Conservation (phyloP, 129 eudicot species). For the Erigeron canadensis region DNA sequence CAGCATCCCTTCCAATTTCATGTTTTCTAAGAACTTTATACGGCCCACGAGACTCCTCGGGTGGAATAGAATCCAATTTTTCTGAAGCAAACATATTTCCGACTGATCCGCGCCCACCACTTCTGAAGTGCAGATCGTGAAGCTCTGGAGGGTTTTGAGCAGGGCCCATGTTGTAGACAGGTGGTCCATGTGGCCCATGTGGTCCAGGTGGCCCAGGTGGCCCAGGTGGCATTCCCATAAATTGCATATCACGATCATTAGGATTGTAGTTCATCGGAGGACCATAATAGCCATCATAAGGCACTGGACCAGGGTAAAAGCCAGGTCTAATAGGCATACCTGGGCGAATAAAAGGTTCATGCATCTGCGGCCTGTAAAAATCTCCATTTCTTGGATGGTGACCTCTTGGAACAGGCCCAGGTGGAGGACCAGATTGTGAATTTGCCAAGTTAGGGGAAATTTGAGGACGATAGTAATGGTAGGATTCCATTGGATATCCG, state of each 20-base stretch:
- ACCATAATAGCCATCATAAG: slow-evolving; percentile 86
- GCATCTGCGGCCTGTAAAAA: slow-evolving; percentile 66
- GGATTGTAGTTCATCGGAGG: slow-evolving; percentile 88
- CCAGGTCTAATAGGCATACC: slow-evolving; percentile 88
- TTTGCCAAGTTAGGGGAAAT: slow-evolving; percentile 68
- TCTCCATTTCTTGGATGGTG: slow-evolving; percentile 82
- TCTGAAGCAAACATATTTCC: slow-evolving; percentile 45
- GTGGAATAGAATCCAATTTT: slow-evolving; percentile 42
- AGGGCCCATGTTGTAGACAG: slow-evolving; percentile 62
- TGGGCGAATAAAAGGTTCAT: slow-evolving; percentile 71
- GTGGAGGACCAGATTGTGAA: slow-evolving; percentile 67
- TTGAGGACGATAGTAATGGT: slow-evolving; percentile 83
- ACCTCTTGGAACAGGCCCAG: slow-evolving; percentile 73
- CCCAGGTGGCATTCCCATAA: slow-evolving; percentile 77
- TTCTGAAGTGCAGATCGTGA: slow-evolving; percentile 53
- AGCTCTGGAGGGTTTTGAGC: slow-evolving; percentile 54
- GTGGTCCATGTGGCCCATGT: slow-evolving; percentile 59
- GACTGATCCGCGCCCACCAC: slow-evolving; percentile 47
- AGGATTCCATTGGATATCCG: slow-evolving; percentile 86
- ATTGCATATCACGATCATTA: slow-evolving; percentile 69
- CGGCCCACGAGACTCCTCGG: slow-evolving; percentile 46
- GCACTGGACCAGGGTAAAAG: slow-evolving; percentile 73
- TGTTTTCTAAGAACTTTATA: slow-evolving; percentile 56
- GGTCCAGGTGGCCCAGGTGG: slow-evolving; percentile 61
- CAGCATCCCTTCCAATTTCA: slow-evolving; percentile 49